phyloP scores from a whole-genome alignment of 2,329 filamentous ascomycete species.

The Scedosporium boydii region DNA sequence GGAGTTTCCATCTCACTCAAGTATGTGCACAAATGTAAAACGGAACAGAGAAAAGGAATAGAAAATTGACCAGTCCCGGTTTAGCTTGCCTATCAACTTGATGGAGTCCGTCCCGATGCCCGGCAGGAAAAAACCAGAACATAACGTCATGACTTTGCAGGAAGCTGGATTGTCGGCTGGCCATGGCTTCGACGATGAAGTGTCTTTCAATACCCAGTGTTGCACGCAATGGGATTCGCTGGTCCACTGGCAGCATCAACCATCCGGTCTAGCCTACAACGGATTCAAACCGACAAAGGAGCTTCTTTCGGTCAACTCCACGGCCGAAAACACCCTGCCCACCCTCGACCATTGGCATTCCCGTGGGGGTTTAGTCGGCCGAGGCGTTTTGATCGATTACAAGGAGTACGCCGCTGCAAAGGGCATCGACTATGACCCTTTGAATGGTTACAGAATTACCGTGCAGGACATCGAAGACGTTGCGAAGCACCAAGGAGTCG shows the following conservation, averaged over 20 bases:
- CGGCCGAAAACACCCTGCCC: slow-evolving; percentile 18
- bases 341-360: slow-evolving; percentile 12
- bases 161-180: not conserved
- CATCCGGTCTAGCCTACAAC: not conserved
- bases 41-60: too few relatives aligned
- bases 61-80: too few relatives aligned
- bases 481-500: slow-evolving; percentile 29
- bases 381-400: slow-evolving; percentile 43
- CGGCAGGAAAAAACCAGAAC: not conserved
- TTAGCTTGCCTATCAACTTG: not conserved
- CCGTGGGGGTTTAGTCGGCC: slow-evolving; percentile 19
- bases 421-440: slow-evolving; percentile 26
- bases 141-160: not conserved
- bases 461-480: slow-evolving; percentile 18
- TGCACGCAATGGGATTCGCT: slow-evolving; percentile 14
- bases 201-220: slow-evolving; percentile 3
- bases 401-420: slow-evolving; percentile 28
- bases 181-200: not conserved
- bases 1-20: slow-evolving; percentile 39
- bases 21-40: slow-evolving; percentile 13
- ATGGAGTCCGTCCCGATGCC: slow-evolving; percentile 9
- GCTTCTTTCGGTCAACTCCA: slow-evolving; percentile 14
- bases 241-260: slow-evolving; percentile 24
- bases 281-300: slow-evolving; percentile 17
- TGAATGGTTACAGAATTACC: slow-evolving; percentile 29